Evolutionary conservation across 345 rosid genomes (phyloP), one percentile per base, ranked within the genome.

Genomic region (Sisymbrium altissimum): DNA sequence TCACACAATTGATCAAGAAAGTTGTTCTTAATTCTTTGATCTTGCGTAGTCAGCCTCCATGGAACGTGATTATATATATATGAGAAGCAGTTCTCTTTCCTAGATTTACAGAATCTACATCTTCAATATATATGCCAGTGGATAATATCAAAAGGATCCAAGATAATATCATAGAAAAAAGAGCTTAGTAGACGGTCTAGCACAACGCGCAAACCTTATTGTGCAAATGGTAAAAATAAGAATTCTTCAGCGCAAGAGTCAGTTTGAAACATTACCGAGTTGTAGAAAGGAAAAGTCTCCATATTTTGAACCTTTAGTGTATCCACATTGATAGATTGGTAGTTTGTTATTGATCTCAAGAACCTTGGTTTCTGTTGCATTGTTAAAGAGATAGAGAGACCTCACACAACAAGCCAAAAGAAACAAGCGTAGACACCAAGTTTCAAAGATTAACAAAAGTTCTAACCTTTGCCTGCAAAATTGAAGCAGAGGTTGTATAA

Each of bases 211-310:
- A 2, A 3, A 52, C n/a, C 11, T 39, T 17, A 1, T 27, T 12
- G 43, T 39, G 44, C 39, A 17, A 32, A 61, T 49, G 23, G 44
- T 29, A 38, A 17, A 27, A 32, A 33, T 9, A 63, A 52, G 19
- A 48, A 36, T 38, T 29, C 13, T 11, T 39, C 14, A 40, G 32
- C 1, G 33, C 17, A 13, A 43, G 38, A 63, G 21, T 21, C 6
- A 18, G 44, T 9, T 62, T 61, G 59, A 69, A 46, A 46, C 10
- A 6, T 54, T 79, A 78, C 98, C 91, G 91, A 95, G 71, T 89
- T 88, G 82, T 81, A 94, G 85, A 89, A 88, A 52, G 98, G 98
- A 84, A 86, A 83, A 41, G 97, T 86, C 77, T 94, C 98, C 97
- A 89, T 80, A 71, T 89, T 89, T 71, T 94, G 97, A 13, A 89